A percentile compares a stretch with the other conserved stretches of the same genome.
Evolutionary conservation across 805 yeast species (phyloP).

Genomic region (Maudiozyma serrabonitensis): DNA sequence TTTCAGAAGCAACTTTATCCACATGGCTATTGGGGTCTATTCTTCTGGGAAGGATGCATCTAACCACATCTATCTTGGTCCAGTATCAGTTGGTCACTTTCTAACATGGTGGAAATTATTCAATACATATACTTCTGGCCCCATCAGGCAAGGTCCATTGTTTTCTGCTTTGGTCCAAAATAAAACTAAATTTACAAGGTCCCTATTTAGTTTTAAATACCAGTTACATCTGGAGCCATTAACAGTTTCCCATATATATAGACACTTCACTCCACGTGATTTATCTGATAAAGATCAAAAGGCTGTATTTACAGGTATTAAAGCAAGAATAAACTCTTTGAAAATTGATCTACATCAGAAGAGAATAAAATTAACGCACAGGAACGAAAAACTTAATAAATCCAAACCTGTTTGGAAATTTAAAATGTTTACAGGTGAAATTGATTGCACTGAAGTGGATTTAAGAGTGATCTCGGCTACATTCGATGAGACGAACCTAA

Average conservation of each 20-base stretch:
- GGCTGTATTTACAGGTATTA: slow-evolving; percentile 50
- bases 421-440: slow-evolving; percentile 56
- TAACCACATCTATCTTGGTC: slow-evolving; percentile 66
- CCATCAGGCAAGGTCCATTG: slow-evolving; percentile 61
- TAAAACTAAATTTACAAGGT: slow-evolving; percentile 52
- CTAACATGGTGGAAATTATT: slow-evolving; percentile 76
- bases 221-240: slow-evolving; percentile 58
- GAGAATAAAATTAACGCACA: slow-evolving; percentile 33
- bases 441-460: slow-evolving; percentile 61
- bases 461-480: slow-evolving; percentile 54
- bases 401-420: slow-evolving; percentile 41
- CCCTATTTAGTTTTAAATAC: slow-evolving; percentile 65
- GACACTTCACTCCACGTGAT: slow-evolving; percentile 40
- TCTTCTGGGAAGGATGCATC: slow-evolving; percentile 33
- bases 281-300: slow-evolving; percentile 33
- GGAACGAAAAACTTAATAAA: slow-evolving; percentile 36
- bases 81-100: slow-evolving; percentile 59
- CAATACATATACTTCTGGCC: slow-evolving; percentile 65
- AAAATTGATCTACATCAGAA: slow-evolving; percentile 55
- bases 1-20: slow-evolving; percentile 55
- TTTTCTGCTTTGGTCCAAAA: slow-evolving; percentile 44
- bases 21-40: slow-evolving; percentile 37
- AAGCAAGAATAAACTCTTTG: slow-evolving; percentile 42
- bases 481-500: slow-evolving; percentile 47
- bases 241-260: slow-evolving; percentile 60